Evolutionary conservation across 2,329 filamentous ascomycete species (phyloP), one percentile per base, ranked within the genome.

Genomic region (Aspergillus ruber): DNA sequence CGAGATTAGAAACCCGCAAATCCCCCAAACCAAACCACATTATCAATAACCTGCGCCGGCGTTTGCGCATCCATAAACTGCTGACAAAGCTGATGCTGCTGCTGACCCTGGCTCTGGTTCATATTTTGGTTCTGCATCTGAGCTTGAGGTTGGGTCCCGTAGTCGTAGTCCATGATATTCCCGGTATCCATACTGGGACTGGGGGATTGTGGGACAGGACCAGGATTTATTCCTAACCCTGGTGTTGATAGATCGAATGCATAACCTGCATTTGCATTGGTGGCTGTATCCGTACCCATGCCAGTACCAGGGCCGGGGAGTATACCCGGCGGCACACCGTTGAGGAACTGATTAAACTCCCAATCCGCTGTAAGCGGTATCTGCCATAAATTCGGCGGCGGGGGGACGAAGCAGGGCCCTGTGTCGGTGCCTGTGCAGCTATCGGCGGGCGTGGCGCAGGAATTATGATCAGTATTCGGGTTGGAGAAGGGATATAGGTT

Each of bases 361-460:
- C 89, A 95, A 62, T 96, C 90, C 15, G 95, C 77, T 6, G 86
- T 89, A 79, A 95, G 89, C 0, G 90, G 90, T 75, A 95, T 82
- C 64, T 90, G 85, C 82, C 91, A 97, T 29, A 96, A 70, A 66
- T 95, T 90, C 55, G 62, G 60, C 13, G 49, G 48, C 42, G 59
- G 49, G 23, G 32, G 17, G 36, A 20, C 36, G 17, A 39, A 10
- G 10, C 18, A 18, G 36, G 25, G 25, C 12, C 25, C 25, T 12
- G 25, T 12, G 12, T 9, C 25, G 12, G 25, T 29, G 12, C 10
- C 25, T 12, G 25, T 29, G 9, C 10, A 12, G 9, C 1, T 29
- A 10, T 12, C 25, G 25, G 25, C 9, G 25, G 25, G 25, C 8
- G 25, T 27, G 25, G 9, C 7, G 25, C 25, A 29, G 4, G 25